Evolutionary conservation across 768 basidiomycete species (phyloP).

Genomic region (Asterophora parasitica): DNA sequence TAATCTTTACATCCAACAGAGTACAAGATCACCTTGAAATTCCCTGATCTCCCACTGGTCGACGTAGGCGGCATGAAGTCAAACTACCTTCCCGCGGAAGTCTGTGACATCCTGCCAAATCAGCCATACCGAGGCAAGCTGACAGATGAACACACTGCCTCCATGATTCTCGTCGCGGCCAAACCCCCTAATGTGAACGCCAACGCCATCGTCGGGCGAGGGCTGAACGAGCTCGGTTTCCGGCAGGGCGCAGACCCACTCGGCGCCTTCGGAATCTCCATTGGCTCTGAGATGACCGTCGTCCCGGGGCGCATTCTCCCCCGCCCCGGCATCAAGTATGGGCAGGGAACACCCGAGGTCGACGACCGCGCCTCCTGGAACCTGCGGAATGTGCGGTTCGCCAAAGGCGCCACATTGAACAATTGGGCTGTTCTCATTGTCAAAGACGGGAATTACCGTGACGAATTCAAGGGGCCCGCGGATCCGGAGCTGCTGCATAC

Average conservation of each 20-base stretch:
- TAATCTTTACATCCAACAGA: conserved; percentile 34
- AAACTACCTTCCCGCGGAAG: conserved; percentile 60
- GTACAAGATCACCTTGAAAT: conserved; percentile 47
- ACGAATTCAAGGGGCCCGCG: conserved; percentile 50
- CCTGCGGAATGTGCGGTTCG: conserved; percentile 59
- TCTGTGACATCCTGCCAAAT: conserved; percentile 66
- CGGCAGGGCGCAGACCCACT: conserved; percentile 35
- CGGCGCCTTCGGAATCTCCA: conserved; percentile 53
- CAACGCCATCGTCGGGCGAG: conserved; percentile 50
- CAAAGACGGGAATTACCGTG: conserved; percentile 47
- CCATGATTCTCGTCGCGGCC: conserved; percentile 71
- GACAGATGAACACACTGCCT: conserved; percentile 60
- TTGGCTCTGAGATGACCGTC: conserved; percentile 60
- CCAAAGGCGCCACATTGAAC: conserved; percentile 47
- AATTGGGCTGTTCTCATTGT: conserved; percentile 72
- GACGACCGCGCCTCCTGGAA: conserved; percentile 80
- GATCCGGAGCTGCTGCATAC: conserved; percentile 50
- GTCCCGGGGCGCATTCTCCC: conserved; percentile 68
- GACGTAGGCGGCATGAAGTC: conserved; percentile 50
- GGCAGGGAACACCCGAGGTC: conserved; percentile 33
- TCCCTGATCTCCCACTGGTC: conserved; percentile 52
- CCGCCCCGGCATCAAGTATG: conserved; percentile 60
- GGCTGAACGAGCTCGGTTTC: conserved; percentile 61
- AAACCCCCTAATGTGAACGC: conserved; percentile 71
- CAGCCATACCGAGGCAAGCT: conserved; percentile 71